These are phyloP conservation scores for Heritiera littoralis DNA, from an alignment of 345 rosid genomes.

Conservation along the genomic window DNA sequence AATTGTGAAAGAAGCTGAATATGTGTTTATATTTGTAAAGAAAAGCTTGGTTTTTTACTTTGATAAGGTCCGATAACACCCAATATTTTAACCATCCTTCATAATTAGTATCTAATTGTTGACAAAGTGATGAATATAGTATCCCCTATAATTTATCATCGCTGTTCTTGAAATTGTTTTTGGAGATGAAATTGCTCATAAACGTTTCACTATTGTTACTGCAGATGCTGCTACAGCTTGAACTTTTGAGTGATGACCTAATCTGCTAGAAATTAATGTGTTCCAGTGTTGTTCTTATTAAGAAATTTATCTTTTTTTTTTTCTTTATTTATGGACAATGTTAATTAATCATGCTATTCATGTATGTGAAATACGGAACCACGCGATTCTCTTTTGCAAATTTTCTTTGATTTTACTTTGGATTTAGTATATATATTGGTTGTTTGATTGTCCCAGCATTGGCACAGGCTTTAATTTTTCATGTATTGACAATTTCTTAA, in stretches of 20 bases:
- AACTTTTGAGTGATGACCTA: conserved; percentile 17
- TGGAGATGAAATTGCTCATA: background rate
- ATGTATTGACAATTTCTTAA: background rate
- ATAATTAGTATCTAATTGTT: background rate
- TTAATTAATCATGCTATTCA: conserved; percentile 9
- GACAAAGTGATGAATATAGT: background rate
- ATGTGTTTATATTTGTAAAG: no score
- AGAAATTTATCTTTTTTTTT: conserved; percentile 8
- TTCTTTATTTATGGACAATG: conserved; percentile 15
- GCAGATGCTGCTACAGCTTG: conserved; percentile 33
- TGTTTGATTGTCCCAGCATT: conserved; percentile 13
- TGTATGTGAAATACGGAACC: conserved; percentile 25
- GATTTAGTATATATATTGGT: background rate
- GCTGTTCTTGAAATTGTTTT: background rate
- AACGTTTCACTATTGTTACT: background rate
- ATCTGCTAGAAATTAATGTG: conserved; percentile 16
- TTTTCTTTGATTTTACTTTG: conserved; percentile 13
- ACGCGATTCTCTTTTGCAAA: conserved; percentile 28
- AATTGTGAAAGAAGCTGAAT: no score
- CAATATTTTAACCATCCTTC: background rate
- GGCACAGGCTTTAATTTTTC: conserved; percentile 10
- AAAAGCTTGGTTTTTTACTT: no score
- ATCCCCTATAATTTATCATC: background rate
- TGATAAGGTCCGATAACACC: no score
- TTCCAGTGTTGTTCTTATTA: conserved; percentile 10